Conservation (phyloP, 2,329 filamentous ascomycete genomes). For the Diaporthe sp. region DNA sequence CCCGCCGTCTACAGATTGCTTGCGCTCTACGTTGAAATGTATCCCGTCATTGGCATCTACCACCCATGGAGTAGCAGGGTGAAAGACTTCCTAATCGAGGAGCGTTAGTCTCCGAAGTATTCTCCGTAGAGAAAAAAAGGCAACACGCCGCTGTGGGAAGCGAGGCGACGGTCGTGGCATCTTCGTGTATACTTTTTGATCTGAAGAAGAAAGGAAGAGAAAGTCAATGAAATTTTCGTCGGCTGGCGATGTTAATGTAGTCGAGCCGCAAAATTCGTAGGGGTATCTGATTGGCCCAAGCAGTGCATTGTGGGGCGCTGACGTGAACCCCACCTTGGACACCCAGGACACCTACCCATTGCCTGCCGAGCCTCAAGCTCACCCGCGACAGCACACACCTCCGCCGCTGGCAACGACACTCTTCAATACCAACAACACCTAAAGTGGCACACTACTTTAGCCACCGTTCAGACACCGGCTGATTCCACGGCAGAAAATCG, state of each 20-base stretch:
- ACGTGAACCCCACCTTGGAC: not conserved
- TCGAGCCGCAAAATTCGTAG: not conserved
- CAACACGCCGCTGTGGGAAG: slow-evolving; percentile 72
- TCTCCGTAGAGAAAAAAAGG: slow-evolving; percentile 65
- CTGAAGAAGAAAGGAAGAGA: slow-evolving; percentile 63
- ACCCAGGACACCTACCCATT: not conserved
- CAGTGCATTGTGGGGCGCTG: not conserved
- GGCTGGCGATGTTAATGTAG: slow-evolving; percentile 41
- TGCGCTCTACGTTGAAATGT: slow-evolving; percentile 55
- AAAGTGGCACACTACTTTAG: not conserved
- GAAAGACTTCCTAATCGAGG: slow-evolving; percentile 76
- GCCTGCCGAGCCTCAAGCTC: slow-evolving; percentile 15
- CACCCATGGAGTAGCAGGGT: slow-evolving; percentile 63
- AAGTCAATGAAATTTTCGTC: slow-evolving; percentile 50
- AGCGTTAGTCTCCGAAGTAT: slow-evolving; percentile 70
- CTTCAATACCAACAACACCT: not conserved
- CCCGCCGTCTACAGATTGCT: not conserved
- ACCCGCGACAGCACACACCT: not conserved
- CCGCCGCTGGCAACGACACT: not conserved
- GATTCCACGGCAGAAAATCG: not conserved
- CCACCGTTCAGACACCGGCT: not conserved
- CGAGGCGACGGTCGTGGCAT: slow-evolving; percentile 75
- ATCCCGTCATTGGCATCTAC: slow-evolving; percentile 73
- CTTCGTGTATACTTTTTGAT: slow-evolving; percentile 76
- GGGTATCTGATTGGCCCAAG: slow-evolving; percentile 3